Conservation (phyloP, 2,329 filamentous ascomycete genomes). For the Aspergillus tanneri region DNA sequence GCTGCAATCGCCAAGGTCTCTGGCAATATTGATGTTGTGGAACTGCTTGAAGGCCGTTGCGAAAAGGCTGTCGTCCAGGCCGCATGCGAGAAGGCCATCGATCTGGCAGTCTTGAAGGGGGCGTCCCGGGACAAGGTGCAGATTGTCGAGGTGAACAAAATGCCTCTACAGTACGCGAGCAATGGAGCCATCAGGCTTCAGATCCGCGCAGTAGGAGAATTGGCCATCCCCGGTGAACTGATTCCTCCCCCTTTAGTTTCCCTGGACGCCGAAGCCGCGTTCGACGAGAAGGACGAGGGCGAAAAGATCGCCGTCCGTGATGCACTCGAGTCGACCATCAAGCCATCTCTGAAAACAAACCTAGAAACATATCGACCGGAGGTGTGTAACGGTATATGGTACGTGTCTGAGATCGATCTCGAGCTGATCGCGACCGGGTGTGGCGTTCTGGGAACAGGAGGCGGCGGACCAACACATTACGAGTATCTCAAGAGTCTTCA, state of each 20-base stretch:
- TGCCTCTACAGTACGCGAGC: slow-evolving; percentile 37
- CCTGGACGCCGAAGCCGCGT: background rate
- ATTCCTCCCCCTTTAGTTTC: too few relatives aligned
- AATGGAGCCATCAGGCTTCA: slow-evolving; percentile 44
- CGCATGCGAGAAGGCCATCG: slow-evolving; percentile 22
- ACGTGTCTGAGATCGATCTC: slow-evolving; percentile 38
- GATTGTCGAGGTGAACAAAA: slow-evolving; percentile 46
- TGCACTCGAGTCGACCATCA: slow-evolving; percentile 18
- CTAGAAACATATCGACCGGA: slow-evolving; percentile 34
- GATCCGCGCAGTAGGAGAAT: slow-evolving; percentile 44
- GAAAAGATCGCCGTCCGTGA: background rate
- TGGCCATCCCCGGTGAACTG: slow-evolving; percentile 34
- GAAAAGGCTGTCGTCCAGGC: slow-evolving; percentile 23
- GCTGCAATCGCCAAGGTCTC: slow-evolving; percentile 59
- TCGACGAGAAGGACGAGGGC: background rate
- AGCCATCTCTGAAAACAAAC: slow-evolving; percentile 24
- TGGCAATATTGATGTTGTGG: slow-evolving; percentile 55
- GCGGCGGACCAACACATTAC: slow-evolving; percentile 45
- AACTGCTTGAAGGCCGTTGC: slow-evolving; percentile 41
- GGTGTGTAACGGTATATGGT: slow-evolving; percentile 36
- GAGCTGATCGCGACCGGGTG: slow-evolving; percentile 40
- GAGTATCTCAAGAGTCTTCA: slow-evolving; percentile 48
- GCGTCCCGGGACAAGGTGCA: slow-evolving; percentile 39
- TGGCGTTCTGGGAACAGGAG: slow-evolving; percentile 41
- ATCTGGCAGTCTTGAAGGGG: slow-evolving; percentile 22